Evolutionary conservation across 2,329 filamentous ascomycete genomes (phyloP).

Genomic region (Claviceps lovelessii): DNA sequence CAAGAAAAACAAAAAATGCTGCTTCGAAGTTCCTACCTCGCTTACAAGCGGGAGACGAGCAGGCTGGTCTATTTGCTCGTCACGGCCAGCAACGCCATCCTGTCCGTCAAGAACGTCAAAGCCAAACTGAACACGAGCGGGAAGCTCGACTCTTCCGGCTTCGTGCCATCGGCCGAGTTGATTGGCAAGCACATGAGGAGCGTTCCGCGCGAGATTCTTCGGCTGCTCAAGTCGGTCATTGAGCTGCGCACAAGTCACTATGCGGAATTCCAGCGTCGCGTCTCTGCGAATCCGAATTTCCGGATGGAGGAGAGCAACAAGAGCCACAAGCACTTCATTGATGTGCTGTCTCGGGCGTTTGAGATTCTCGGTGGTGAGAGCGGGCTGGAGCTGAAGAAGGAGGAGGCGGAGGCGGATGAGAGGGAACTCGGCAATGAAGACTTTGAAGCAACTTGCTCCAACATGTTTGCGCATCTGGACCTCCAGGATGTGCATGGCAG

Average conservation of each 20-base stretch:
- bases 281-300: constrained; percentile 17
- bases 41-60: constrained; percentile 26
- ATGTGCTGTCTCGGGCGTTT: constrained; percentile 24
- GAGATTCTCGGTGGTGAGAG: constrained; percentile 19
- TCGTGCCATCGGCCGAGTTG: constrained; percentile 25
- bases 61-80: constrained; percentile 26
- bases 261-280: constrained; percentile 18
- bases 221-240: constrained; percentile 25
- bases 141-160: constrained; percentile 19
- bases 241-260: constrained; percentile 17
- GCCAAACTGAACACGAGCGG: constrained; percentile 23
- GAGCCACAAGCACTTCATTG: constrained; percentile 29
- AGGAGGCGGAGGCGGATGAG: background rate
- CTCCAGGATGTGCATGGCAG: background rate
- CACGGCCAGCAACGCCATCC: constrained; percentile 22
- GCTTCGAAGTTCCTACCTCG: constrained; percentile 18
- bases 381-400: constrained; percentile 8
- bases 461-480: background rate
- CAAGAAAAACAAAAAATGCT: constrained; percentile 10
- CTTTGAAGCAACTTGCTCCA: background rate
- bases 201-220: constrained; percentile 20
- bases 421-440: background rate
- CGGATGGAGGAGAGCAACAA: constrained; percentile 24
- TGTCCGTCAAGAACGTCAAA: constrained; percentile 10
- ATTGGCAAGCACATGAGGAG: constrained; percentile 21